Evolutionary conservation across 768 basidiomycete genomes (phyloP), one percentile per base, ranked within the genome.

Genomic region (Trametes maxima): DNA sequence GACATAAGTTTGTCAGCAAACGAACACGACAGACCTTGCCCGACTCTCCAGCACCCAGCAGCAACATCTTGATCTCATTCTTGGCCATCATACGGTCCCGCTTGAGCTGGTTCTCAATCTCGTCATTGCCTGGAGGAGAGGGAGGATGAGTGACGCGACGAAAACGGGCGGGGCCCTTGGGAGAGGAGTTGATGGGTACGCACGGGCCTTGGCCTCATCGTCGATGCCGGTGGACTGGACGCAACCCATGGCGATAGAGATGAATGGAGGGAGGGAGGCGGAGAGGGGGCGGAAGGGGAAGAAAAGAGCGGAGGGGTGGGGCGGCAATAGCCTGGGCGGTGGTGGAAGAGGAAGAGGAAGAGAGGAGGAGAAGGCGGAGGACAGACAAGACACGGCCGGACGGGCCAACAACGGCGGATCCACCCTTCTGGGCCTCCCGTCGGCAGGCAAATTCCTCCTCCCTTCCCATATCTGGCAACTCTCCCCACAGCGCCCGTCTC

Each of bases 11-110:
- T 40, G 44, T 46, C 33, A 35, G 44, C 42, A 28, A 33, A 43
- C 10, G 8, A 50, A 33, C 35, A 22, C 39, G 17, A 59, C 79
- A 14, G 48, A 90, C 90, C 85, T 98, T 97, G 69, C 95, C 95
- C 55, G 93, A 95, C 82, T 97, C 95, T 77, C 96, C 95, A 60
- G 96, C 95, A 59, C 96, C 96, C 25, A 98, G 81, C 60, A 98
- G 74, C 63, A 98, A 73, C 95, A 98, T 96, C 80, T 98, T 95
- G 72, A 95, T 94, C 75, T 95, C 94, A 69, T 94, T 95, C 81
- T 92, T 93, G 44, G 89, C 88, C 83, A 89, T 86, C 80, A 91
- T 84, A 45, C 89, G 79, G 78, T 96, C 94, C 69, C 87, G 81
- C 81, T 90, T 93, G 67, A 96, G 85, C 76, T 96, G 94, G 76